Percentiles rank a stretch among this genome's conserved stretches.
Evolutionary conservation across 768 basidiomycete genomes (phyloP).

Genomic region (Exsudoporus frostii): DNA sequence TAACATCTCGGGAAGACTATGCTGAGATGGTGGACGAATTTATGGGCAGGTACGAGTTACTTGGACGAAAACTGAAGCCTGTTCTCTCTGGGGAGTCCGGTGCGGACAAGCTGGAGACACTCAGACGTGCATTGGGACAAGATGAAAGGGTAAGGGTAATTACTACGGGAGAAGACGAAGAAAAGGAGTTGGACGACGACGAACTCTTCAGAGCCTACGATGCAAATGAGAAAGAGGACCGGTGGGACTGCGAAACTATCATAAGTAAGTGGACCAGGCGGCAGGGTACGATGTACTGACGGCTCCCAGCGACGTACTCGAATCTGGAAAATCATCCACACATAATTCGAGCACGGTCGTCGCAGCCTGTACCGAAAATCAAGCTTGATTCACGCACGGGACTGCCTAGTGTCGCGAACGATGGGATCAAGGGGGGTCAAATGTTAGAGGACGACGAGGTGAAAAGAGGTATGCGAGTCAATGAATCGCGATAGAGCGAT

Average conservation of each 20-base stretch:
- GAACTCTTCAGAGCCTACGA: conserved; percentile 40
- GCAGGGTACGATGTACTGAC: conserved; percentile 6
- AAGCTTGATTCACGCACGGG: conserved; percentile 74
- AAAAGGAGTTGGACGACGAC: conserved; percentile 43
- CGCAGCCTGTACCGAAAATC: conserved; percentile 58
- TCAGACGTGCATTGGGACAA: conserved; percentile 76
- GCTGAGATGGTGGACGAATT: conserved; percentile 91
- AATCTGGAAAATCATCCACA: conserved; percentile 97
- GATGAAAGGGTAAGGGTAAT: conserved; percentile 53
- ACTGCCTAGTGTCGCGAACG: conserved; percentile 51
- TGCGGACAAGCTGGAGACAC: conserved; percentile 73
- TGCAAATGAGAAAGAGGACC: conserved; percentile 55
- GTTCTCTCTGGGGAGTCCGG: conserved; percentile 71
- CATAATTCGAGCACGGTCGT: conserved; percentile 68
- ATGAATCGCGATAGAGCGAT: background rate
- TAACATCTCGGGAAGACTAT: conserved; percentile 86
- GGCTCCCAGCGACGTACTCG: conserved; percentile 81
- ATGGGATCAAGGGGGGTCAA: conserved; percentile 13
- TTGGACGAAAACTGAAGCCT: conserved; percentile 82
- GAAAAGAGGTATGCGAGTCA: conserved; percentile 22
- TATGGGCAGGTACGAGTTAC: conserved; percentile 83
- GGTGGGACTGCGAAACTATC: conserved; percentile 97
- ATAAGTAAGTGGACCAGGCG: conserved; percentile 57
- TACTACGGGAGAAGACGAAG: conserved; percentile 44
- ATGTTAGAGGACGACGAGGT: conserved; percentile 24